Base-by-base conservation (phyloP, 257 asterid species). In the Lantana camara region DNA sequence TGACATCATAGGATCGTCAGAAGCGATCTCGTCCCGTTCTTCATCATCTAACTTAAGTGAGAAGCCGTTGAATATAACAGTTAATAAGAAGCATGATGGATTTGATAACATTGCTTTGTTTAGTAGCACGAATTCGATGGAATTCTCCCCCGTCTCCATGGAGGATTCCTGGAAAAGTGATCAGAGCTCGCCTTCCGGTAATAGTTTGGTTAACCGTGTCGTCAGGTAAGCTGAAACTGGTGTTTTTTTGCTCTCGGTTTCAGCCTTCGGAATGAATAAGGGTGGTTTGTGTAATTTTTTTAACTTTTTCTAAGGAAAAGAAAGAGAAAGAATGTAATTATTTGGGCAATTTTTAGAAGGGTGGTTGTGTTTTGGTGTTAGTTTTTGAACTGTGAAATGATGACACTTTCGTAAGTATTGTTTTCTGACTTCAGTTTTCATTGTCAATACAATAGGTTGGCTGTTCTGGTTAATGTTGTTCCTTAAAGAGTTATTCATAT, bases 111-210 rank as follows among this genome's bases (percentile, higher is more conserved):
- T 14, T 0, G 67, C 66, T 10, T n/a, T 59, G 6, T 80, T 64
- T 4, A 66, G 71, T 7, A 72, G 81, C 71, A 54, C 15, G 48
- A 34, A 57, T 55, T 77, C 87, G 3, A 15, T 59, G 57, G 85
- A 66, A 24, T 79, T 68, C 64, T 80, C 86, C n/a, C 87, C 86
- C 0, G 67, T 53, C 37, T 82, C 88, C 6, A 77, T 51, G 15
- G 84, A 73, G 60, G 83, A 85, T 24, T 76, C 84, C 0, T 88
- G 85, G 85, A 74, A 60, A 16, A 83, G 91, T 71, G 96, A 83
- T 59, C 79, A 53, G 41, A 83, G 88, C 76, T 83, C 90, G 16
- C 90, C 93, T n/a, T 75, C 96, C 0, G 74, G 89, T 7, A 90
- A 58, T 68, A 88, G 81, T 72, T 77, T 87, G 84, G 74, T 85